phyloP scores from a whole-genome alignment of 2,329 filamentous ascomycete species.

The Trichothecium sympodiale region DNA sequence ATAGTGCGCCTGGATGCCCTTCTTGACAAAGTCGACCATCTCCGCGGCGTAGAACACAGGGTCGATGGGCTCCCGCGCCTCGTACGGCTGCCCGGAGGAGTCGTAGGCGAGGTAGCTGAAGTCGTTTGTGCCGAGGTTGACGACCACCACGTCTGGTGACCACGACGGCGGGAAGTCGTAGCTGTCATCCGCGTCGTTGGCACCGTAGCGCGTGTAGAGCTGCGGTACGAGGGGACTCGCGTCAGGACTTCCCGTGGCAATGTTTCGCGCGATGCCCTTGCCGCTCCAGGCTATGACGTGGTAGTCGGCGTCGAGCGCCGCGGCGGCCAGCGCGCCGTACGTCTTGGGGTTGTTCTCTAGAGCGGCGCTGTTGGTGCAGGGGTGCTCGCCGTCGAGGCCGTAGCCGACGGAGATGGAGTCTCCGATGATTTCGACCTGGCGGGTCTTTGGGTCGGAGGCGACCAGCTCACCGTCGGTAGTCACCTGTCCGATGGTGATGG shows the following conservation, averaged over 20 bases:
- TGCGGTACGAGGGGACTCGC: constrained; percentile 25
- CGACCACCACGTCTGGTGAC: constrained; percentile 24
- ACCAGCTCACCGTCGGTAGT: constrained; percentile 16
- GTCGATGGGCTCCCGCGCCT: constrained; percentile 17
- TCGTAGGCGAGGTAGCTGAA: constrained; percentile 24
- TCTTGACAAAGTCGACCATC: constrained; percentile 19
- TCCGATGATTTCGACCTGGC: constrained; percentile 30
- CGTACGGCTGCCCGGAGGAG: no score
- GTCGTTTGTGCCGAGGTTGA: constrained; percentile 33
- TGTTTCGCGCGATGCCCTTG: constrained; percentile 29
- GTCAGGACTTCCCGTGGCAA: constrained; percentile 15
- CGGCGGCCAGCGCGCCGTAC: constrained; percentile 30
- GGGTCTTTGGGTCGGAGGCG: constrained; percentile 11
- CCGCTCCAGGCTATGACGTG: constrained; percentile 31
- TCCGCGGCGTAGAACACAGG: constrained; percentile 14
- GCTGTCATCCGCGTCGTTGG: constrained; percentile 23
- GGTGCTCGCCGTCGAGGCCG: constrained; percentile 26
- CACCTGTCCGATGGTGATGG: constrained; percentile 7
- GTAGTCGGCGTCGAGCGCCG: constrained; percentile 28
- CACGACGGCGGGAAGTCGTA: constrained; percentile 22
- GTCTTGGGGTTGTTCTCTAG: constrained; percentile 27
- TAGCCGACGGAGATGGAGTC: constrained; percentile 34
- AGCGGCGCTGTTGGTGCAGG: constrained; percentile 26
- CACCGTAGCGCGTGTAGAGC: constrained; percentile 29
- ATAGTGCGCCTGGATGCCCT: constrained; percentile 21